Conservation (phyloP, 768 basidiomycete species). For the Mycena galericulata region DNA sequence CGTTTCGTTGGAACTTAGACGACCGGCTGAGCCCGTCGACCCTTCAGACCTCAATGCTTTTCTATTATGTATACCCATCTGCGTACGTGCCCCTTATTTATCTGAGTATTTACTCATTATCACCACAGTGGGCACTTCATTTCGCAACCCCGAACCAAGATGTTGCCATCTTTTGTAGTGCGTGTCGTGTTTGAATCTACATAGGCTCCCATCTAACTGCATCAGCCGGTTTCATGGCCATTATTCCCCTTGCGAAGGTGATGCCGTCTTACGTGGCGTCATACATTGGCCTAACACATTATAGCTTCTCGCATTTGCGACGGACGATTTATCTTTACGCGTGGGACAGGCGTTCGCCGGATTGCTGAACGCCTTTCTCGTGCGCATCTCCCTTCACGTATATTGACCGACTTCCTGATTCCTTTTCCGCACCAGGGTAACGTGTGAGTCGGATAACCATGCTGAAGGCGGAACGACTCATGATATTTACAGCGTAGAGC, state of each 20-base stretch:
- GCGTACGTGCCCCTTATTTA: neutral
- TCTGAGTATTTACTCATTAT: neutral
- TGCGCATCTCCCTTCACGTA: conserved; percentile 35
- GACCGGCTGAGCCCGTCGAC: no score
- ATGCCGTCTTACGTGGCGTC: neutral
- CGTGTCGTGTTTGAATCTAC: neutral
- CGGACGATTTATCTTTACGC: conserved; percentile 72
- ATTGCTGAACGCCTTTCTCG: conserved; percentile 72
- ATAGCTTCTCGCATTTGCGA: conserved; percentile 72
- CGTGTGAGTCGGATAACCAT: conserved; percentile 16
- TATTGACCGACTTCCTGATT: neutral
- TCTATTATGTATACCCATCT: conserved; percentile 8
- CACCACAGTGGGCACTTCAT: conserved; percentile 63
- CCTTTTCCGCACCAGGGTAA: conserved; percentile 34
- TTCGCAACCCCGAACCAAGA: conserved; percentile 50
- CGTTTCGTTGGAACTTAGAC: no score
- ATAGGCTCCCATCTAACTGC: neutral
- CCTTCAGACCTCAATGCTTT: conserved; percentile 2
- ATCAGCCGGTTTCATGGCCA: conserved; percentile 67
- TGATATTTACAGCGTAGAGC: conserved; percentile 40
- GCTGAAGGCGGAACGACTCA: neutral
- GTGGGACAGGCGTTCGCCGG: conserved; percentile 73
- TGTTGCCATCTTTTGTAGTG: conserved; percentile 66
- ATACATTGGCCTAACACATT: neutral
- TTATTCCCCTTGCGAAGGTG: conserved; percentile 73